phyloP scores from a whole-genome alignment of 345 rosid genomes.

The Excoecaria agallocha region DNA sequence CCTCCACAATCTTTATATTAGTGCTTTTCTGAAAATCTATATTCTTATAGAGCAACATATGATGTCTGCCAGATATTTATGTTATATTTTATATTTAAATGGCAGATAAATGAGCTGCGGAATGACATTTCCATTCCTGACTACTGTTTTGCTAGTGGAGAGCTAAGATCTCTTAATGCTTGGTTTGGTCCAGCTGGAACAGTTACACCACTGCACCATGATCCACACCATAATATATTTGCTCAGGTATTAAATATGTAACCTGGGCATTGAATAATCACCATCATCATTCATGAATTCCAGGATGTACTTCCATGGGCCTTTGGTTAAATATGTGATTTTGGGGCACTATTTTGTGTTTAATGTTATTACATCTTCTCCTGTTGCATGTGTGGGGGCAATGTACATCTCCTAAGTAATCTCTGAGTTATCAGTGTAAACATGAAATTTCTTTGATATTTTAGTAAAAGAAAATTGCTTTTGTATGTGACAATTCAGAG shows the following conservation, averaged over 20 bases:
- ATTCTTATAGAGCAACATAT: constrained; percentile 10
- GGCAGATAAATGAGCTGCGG: constrained; percentile 78
- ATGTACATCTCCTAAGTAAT: not conserved
- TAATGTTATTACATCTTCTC: not conserved
- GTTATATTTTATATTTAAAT: constrained; percentile 12
- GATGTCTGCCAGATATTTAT: constrained; percentile 17
- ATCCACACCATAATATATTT: constrained; percentile 94
- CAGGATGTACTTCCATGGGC: not conserved
- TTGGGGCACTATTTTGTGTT: not conserved
- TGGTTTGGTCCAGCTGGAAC: constrained; percentile 99
- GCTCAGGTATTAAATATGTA: constrained; percentile 61
- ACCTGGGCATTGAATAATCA: not conserved
- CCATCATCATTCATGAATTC: not conserved
- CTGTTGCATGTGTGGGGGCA: not conserved
- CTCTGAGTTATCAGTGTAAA: not conserved
- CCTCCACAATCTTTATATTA: constrained; percentile 5
- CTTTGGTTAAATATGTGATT: constrained; percentile 1
- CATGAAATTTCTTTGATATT: not conserved
- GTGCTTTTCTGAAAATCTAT: not conserved
- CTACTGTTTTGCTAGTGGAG: constrained; percentile 92
- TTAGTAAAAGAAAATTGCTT: not conserved
- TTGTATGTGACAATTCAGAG: not conserved
- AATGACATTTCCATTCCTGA: constrained; percentile 86
- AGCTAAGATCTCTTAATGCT: constrained; percentile 79
- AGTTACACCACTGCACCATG: constrained; percentile 95